Evolutionary conservation across 441 rosid genomes (phyloP).

Genomic region (Pelargonium fulgidum): DNA sequence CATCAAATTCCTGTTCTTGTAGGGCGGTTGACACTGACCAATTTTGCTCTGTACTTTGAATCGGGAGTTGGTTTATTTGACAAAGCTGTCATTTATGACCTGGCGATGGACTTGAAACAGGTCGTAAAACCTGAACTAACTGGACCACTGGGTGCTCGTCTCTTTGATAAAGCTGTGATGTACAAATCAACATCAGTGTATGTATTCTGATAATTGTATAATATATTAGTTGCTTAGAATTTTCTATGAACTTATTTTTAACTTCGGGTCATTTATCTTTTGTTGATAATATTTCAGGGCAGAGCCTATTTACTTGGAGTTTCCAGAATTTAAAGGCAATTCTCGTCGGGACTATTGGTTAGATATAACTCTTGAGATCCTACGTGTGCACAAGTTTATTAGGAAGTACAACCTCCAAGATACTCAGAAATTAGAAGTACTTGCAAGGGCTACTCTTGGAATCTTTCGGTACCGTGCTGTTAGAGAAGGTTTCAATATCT

Average conservation of each 20-base stretch:
- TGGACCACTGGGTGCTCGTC: constrained; percentile 91
- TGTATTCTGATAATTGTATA: constrained; percentile 27
- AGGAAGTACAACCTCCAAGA: constrained; percentile 56
- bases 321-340: constrained; percentile 86
- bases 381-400: constrained; percentile 59
- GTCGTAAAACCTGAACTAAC: constrained; percentile 84
- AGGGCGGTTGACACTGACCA: constrained; percentile 85
- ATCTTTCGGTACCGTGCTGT: constrained; percentile 65
- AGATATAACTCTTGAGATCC: constrained; percentile 70
- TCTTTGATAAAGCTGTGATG: constrained; percentile 92
- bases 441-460: constrained; percentile 68
- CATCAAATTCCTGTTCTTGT: constrained; percentile 29
- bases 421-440: constrained; percentile 55
- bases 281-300: constrained; percentile 33
- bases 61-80: constrained; percentile 78
- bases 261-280: constrained; percentile 7
- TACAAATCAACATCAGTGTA: constrained; percentile 69
- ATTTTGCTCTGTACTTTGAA: constrained; percentile 73
- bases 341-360: constrained; percentile 89
- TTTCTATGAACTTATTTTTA: constrained; percentile 13
- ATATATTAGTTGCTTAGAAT: constrained; percentile 17
- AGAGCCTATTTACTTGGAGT: constrained; percentile 79
- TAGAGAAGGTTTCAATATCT: constrained; percentile 66
- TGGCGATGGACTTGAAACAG: constrained; percentile 61
- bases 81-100: constrained; percentile 73